phyloP scores from a whole-genome alignment of 441 rosid species.

The Brassica hybrid region DNA sequence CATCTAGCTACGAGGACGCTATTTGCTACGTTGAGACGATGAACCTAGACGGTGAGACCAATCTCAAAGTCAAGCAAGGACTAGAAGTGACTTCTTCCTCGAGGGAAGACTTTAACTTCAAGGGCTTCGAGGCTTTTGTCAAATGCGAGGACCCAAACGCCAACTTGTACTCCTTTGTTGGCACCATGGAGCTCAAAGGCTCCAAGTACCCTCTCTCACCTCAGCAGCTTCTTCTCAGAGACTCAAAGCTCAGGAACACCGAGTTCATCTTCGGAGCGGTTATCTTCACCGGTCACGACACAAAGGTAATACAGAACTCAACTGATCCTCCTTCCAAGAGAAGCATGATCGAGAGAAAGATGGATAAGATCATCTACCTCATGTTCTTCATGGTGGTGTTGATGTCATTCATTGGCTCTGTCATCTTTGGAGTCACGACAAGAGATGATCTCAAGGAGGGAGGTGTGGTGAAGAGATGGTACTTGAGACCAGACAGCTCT shows the following conservation, averaged over 20 bases:
- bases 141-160: conserved; percentile 96
- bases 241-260: conserved; percentile 84
- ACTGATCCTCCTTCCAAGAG: conserved; percentile 90
- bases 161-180: conserved; percentile 80
- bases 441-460: conserved; percentile 55
- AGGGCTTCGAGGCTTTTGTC: conserved; percentile 60
- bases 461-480: conserved; percentile 89
- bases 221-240: conserved; percentile 85
- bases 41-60: conserved; percentile 94
- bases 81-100: conserved; percentile 60
- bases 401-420: conserved; percentile 67
- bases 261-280: conserved; percentile 82
- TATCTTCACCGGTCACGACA: conserved; percentile 83
- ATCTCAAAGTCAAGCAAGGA: conserved; percentile 76
- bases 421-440: conserved; percentile 72
- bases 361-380: conserved; percentile 77
- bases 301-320: conserved; percentile 87
- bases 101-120: conserved; percentile 61
- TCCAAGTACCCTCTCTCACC: conserved; percentile 73
- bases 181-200: conserved; percentile 68
- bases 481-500: conserved; percentile 79
- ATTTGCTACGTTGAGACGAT: conserved; percentile 95
- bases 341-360: conserved; percentile 83
- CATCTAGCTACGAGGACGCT: conserved; percentile 85
- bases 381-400: conserved; percentile 65